phyloP scores from a whole-genome alignment of 768 basidiomycete genomes.

The Goffeauzyma gilvescens region DNA sequence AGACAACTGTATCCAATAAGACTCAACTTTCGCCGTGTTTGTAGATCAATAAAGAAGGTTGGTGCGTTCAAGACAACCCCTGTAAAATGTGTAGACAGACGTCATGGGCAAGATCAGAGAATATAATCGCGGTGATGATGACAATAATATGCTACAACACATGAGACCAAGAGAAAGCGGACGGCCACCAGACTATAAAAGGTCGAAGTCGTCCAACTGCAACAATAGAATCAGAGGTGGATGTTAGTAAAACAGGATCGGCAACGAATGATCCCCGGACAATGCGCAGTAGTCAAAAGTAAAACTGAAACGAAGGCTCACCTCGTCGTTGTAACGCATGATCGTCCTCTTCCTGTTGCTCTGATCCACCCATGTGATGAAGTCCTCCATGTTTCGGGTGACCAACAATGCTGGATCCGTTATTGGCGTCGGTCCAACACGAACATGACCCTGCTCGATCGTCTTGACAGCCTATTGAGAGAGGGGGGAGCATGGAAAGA shows the following conservation, averaged over 20 bases:
- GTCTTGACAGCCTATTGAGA: conserved; percentile 67
- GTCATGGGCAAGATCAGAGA: no score
- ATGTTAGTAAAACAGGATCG: neutral
- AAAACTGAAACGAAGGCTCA: conserved; percentile 26
- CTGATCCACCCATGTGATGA: conserved; percentile 97
- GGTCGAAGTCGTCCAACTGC: conserved; percentile 85
- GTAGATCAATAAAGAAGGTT: no score
- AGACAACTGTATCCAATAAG: no score
- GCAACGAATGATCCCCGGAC: conserved; percentile 2
- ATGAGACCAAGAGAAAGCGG: no score
- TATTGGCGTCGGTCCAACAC: conserved; percentile 86
- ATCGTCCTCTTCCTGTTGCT: conserved; percentile 90
- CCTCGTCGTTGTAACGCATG: conserved; percentile 92
- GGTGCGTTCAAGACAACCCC: no score
- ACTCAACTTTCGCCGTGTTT: no score
- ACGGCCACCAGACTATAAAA: no score
- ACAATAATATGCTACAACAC: no score
- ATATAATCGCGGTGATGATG: no score
- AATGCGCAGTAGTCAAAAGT: neutral
- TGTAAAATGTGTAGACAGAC: no score
- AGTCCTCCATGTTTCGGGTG: conserved; percentile 96
- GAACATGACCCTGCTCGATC: conserved; percentile 94
- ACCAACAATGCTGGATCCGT: conserved; percentile 93
- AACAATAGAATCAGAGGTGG: neutral
- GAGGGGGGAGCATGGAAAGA: neutral